A percentile compares a stretch with the other conserved stretches of the same genome.
Evolutionary conservation across 2,329 filamentous ascomycete genomes (phyloP).

Genomic region (Zarea fungicola): DNA sequence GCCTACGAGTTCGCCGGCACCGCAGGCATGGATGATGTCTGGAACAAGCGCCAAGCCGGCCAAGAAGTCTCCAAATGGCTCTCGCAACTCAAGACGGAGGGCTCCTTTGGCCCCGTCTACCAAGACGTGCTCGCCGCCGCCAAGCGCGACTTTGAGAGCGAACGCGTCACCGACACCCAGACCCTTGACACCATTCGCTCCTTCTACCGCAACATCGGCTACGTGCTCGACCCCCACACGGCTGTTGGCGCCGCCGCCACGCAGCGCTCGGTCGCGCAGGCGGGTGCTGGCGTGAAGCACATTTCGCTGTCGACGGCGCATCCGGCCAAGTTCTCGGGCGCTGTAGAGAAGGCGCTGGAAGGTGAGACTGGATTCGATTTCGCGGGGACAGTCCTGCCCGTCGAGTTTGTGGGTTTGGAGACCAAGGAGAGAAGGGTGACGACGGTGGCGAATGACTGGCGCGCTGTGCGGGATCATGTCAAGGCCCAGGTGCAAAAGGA

Average conservation of each 20-base stretch:
- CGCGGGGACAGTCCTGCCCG: conserved; percentile 65
- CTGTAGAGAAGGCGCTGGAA: conserved; percentile 74
- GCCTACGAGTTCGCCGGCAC: conserved; percentile 63
- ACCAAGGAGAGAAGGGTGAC: conserved; percentile 69
- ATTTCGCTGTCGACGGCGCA: conserved; percentile 91
- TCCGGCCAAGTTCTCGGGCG: conserved; percentile 87
- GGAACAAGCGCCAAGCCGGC: conserved; percentile 64
- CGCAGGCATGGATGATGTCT: conserved; percentile 58
- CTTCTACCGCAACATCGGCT: conserved; percentile 56
- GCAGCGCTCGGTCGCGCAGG: conserved; percentile 58
- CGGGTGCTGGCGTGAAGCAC: conserved; percentile 53
- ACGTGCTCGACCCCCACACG: conserved; percentile 89
- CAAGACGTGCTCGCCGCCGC: conserved; percentile 66
- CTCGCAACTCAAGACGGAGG: conserved; percentile 69
- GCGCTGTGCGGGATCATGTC: conserved; percentile 70
- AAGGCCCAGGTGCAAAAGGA: conserved; percentile 67
- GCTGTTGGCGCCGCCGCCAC: conserved; percentile 81
- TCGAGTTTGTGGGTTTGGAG: conserved; percentile 76
- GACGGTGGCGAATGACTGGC: conserved; percentile 64
- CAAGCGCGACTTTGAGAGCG: conserved; percentile 72
- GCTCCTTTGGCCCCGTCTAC: conserved; percentile 75
- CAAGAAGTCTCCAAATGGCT: conserved; percentile 77
- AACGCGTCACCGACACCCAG: conserved; percentile 62
- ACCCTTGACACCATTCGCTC: conserved; percentile 60
- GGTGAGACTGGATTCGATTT: conserved; percentile 71